Percentiles rank a stretch among this genome's conserved stretches.
Conservation (phyloP, 805 yeast species). For the Komagataella phaffii region DNA sequence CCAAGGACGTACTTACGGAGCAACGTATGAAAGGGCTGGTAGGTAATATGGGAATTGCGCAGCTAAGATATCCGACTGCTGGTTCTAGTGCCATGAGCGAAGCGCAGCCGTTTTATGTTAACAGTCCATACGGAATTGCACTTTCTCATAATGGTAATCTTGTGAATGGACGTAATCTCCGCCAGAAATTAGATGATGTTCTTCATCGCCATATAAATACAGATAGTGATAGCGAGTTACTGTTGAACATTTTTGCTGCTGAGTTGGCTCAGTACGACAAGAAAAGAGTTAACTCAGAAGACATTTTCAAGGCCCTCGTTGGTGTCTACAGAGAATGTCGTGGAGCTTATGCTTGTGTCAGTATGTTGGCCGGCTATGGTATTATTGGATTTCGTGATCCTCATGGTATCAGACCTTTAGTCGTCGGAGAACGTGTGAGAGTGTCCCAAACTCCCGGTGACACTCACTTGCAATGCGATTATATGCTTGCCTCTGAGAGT, state of each 20-base stretch:
- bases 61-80: constrained; percentile 93
- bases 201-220: constrained; percentile 97
- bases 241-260: constrained; percentile 82
- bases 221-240: constrained; percentile 87
- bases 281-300: constrained; percentile 83
- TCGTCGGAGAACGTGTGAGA: constrained; percentile 70
- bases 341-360: constrained; percentile 96
- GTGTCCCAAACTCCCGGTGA: background rate
- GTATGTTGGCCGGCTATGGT: constrained; percentile 94
- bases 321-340: constrained; percentile 74
- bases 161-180: constrained; percentile 72
- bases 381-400: constrained; percentile 95
- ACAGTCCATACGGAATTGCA: constrained; percentile 89
- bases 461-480: constrained; percentile 61
- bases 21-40: constrained; percentile 62
- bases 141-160: constrained; percentile 91
- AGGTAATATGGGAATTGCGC: constrained; percentile 94
- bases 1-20: constrained; percentile 90
- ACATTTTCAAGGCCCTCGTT: constrained; percentile 72
- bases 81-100: constrained; percentile 92
- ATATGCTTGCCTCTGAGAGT: constrained; percentile 91
- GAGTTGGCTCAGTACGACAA: constrained; percentile 87
- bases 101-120: constrained; percentile 97
- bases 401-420: constrained; percentile 86
- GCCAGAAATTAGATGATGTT: constrained; percentile 73